Evolutionary conservation across 1,284 basidiomycete species (phyloP).

Genomic region (Melanopsichium pennsylvanicum): DNA sequence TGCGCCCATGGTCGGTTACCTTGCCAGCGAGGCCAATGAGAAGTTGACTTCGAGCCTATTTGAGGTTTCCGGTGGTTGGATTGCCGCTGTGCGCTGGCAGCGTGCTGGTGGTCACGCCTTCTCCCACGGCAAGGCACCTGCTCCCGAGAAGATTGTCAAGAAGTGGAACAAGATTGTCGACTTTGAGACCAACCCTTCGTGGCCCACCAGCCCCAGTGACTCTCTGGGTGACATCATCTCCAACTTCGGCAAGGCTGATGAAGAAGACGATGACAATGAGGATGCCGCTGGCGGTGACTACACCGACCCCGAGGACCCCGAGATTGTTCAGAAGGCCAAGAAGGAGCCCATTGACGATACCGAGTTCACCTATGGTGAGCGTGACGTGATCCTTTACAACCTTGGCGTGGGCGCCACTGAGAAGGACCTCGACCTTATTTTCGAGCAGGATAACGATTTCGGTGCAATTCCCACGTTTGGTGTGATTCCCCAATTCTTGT

Average conservation of each 20-base stretch:
- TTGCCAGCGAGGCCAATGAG: constrained; percentile 80
- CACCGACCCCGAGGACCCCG: constrained; percentile 83
- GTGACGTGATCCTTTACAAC: constrained; percentile 94
- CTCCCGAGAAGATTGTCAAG: constrained; percentile 59
- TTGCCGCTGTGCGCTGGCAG: constrained; percentile 91
- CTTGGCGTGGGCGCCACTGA: constrained; percentile 93
- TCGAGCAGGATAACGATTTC: constrained; percentile 88
- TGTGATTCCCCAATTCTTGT: constrained; percentile 86
- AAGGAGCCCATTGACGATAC: constrained; percentile 66
- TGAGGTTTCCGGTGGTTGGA: constrained; percentile 92
- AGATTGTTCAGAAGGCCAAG: constrained; percentile 84
- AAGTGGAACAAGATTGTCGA: constrained; percentile 61
- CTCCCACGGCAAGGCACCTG: constrained; percentile 55
- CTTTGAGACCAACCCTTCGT: constrained; percentile 63
- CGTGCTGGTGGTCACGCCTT: constrained; percentile 76
- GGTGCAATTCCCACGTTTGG: constrained; percentile 89
- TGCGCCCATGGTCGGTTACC: constrained; percentile 87
- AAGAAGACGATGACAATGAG: constrained; percentile 55
- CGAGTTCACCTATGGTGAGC: constrained; percentile 76
- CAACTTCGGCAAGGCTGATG: constrained; percentile 56
- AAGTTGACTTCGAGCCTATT: constrained; percentile 81
- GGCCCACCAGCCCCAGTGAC: constrained; percentile 58
- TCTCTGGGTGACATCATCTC: constrained; percentile 61
- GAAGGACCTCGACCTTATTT: constrained; percentile 89
- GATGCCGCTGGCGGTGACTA: constrained; percentile 67